Evolutionary conservation across 2,329 filamentous ascomycete species (phyloP), one percentile per base, ranked within the genome.

Genomic region (Fusarium praegraminearum): DNA sequence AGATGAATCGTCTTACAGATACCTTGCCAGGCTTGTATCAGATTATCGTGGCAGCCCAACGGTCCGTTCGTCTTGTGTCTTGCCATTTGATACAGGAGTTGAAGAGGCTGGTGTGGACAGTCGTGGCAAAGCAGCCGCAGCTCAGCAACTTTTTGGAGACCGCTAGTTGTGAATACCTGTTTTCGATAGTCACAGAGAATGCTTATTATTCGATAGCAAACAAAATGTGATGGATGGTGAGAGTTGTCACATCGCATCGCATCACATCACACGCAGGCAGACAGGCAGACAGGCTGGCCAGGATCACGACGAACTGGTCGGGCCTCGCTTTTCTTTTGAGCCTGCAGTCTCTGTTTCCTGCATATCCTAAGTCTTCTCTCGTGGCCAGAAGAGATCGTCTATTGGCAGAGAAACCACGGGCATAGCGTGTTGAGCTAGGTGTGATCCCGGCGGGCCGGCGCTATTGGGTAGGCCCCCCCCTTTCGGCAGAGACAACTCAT

Each of bases 401-500:
- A 70, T 70, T 70, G 67, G 67, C 66, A 70, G 67, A 70, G 66
- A 60, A 70, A 70, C 66, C 67, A 67, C 63, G 22, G 38, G 52
- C 61, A 49, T 59, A 53, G 62, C 51, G 51, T 65, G 60, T 38
- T 45, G 46, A 57, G 66, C 65, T 74, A 69, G 65, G 67, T 71
- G 63, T 65, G 70, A 74, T 76, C 77, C 72, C 69, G 70, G 76
- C 69, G 51, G 46, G 59, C 70, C 57, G 65, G 71, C 72, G 66
- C 73, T 67, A 81, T 81, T 80, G 79, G 79, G 65, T 70, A 76
- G 71, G 36, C 12, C 70, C 38, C 71, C 71, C 38, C 71, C 44
- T 36, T 28, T 74, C 78, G 73, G 78, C 77, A 80, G 56, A 78
- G 79, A 79, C 79, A 81, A 70, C 79, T 77, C 79, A 81, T 80